Conservation (phyloP, 345 rosid species). For the Bruguiera sexangula region DNA sequence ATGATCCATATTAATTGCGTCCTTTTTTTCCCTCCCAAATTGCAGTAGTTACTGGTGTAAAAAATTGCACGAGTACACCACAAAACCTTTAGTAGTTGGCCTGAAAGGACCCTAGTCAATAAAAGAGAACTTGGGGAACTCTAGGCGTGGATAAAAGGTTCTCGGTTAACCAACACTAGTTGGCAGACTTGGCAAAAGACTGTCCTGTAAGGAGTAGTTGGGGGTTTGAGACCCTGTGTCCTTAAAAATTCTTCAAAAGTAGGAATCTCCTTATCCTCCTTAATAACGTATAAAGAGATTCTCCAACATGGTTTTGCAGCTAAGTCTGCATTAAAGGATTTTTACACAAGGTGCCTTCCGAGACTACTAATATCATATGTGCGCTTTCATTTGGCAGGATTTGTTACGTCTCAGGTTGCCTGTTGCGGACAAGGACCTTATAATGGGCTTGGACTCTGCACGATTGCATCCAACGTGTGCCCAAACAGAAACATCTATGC, state of each 20-base stretch:
- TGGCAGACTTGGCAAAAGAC: no score
- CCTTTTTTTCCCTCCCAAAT: neutral
- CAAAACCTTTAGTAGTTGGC: neutral
- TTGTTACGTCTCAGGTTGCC: conserved; percentile 64
- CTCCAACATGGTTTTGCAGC: no score
- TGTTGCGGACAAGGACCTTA: conserved; percentile 96
- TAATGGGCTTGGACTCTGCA: conserved; percentile 89
- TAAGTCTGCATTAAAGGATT: neutral
- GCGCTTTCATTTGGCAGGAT: conserved; percentile 42
- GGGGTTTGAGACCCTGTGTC: no score
- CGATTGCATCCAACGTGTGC: conserved; percentile 64
- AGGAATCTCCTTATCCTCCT: no score
- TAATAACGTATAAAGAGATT: no score
- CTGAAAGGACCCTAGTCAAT: no score
- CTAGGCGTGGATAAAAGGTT: no score
- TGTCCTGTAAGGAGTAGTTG: no score
- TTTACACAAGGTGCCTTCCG: neutral
- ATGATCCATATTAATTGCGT: neutral
- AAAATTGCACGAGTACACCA: neutral
- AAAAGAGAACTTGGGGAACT: no score
- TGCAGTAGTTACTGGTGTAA: neutral
- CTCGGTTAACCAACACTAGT: no score
- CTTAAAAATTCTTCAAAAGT: no score
- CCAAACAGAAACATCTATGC: conserved; percentile 58
- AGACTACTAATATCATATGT: neutral